Base-by-base conservation (phyloP, 78 protist genomes). In the Polysphondylium violaceum region DNA sequence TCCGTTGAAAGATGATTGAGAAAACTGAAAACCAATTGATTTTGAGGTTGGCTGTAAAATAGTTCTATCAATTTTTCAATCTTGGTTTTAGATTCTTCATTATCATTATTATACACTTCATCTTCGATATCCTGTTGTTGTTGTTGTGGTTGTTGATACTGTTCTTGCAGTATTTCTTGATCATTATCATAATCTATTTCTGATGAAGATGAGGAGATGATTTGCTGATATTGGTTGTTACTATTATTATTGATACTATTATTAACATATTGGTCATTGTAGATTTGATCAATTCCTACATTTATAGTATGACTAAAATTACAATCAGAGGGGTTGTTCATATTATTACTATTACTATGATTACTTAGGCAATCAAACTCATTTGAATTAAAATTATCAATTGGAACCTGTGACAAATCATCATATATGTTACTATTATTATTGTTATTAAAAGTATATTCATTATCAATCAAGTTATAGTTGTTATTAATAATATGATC, bases 301-400 rank as follows among this genome's bases (percentile, higher is more conserved):
- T 60, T 12, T 11, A 7, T 17, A 33, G 25, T 11, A 9, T 12
- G 12, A 60, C 19, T 33, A 33, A 31, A 9, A 12, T 5, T 0
- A 27, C 16, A 9, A 4, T 0, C 29, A 29, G 0, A 12, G 29
- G 16, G 23, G 23, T 59, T 29, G 29, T 2, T 29, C 23, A 29
- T 58, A n/a, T 58, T 58, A 58, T 58, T 21, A 58, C 27, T 58
- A n/a, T 58, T 58, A 58, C 21, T 58, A 58, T 58, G 21, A 58
- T 58, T 58, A n/a, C 2, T n/a, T 27, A 27, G 21, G 21, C 2
- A 19, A 58, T 21, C 27, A 58, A 8, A 27, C 21, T 58, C 27
- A 58, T 58, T n/a, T 27, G 21, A 3, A 58, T 58, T 58, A 58
- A 6, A 6, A 58, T 58, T n/a, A n/a, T 58, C 8, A 58, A 19